These are phyloP conservation scores for Fusarium goolgardi DNA, from an alignment of 2,329 filamentous ascomycete species.

Conservation along the genomic window DNA sequence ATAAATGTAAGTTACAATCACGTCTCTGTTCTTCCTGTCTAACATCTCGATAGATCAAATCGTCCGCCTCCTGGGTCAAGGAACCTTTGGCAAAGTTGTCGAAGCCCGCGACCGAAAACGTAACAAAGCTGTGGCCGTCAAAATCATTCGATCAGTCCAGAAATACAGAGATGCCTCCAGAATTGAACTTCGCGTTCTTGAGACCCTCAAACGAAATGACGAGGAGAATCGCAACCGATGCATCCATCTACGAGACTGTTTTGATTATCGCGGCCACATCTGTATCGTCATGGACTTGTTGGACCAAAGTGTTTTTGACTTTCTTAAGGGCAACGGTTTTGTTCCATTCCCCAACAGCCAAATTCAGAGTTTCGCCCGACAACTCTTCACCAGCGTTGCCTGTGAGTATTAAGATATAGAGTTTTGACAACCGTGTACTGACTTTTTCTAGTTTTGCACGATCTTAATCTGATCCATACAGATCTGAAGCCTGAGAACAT, in stretches of 20 bases:
- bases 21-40: neutral
- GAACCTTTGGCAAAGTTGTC: constrained; percentile 98
- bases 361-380: constrained; percentile 95
- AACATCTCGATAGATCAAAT: constrained; percentile 76
- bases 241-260: constrained; percentile 95
- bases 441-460: constrained; percentile 79
- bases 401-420: constrained; percentile 69
- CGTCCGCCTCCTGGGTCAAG: constrained; percentile 89
- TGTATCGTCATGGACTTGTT: constrained; percentile 84
- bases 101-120: constrained; percentile 85
- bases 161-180: constrained; percentile 97
- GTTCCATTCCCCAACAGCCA: constrained; percentile 98
- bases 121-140: constrained; percentile 87
- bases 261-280: constrained; percentile 97
- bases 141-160: constrained; percentile 97
- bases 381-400: constrained; percentile 97
- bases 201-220: constrained; percentile 92
- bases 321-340: constrained; percentile 93
- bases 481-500: constrained; percentile 79
- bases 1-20: constrained; percentile 78
- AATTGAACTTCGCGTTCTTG: constrained; percentile 92
- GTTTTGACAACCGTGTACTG: constrained; percentile 9
- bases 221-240: constrained; percentile 92
- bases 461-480: constrained; percentile 96
- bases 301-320: constrained; percentile 97